Base-by-base conservation (phyloP, 148 eudicot genomes). In the Chenopodium album region DNA sequence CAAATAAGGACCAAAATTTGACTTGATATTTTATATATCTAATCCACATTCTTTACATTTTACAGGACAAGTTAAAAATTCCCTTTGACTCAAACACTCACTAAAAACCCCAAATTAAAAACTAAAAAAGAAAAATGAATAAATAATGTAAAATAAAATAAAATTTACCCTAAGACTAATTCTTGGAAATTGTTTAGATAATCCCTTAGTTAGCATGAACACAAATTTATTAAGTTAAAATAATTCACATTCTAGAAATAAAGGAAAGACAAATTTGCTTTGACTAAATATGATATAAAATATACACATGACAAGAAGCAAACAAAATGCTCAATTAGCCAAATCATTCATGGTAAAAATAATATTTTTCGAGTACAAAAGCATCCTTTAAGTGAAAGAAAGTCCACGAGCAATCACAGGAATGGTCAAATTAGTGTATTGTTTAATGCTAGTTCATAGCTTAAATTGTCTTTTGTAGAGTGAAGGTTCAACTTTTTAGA, bases 211-310 rank as follows among this genome's bases (percentile, higher is more conserved):
- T 79, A 68, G 34, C 16, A 69, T 20, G 75, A 52, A 11, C n/a
- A 70, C 2, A 70, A 54, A 32, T 50, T 50, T 52, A 29, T 70
- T 52, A 79, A 54, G 32, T 2, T 70, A 12, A 63, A 79, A 52
- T n/a, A 70, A 50, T 65, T 17, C 2, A 69, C 76, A 79, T 52
- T 79, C 67, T 69, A 70, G 67, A 69, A 70, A 14, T 10, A 34
- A 19, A 79, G n/a, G 75, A 70, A 79, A 54, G 75, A 69, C 75
- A 79, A 79, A 70, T 32, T 52, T 79, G 26, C 62, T 79, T 79
- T 79, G 81, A 79, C 75, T 54, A 52, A 12, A 48, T 67, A 26
- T 16, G 1, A 9, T 78, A 1, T 64, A 66, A 23, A n/a, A 73
- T 75, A 48, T 26, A 50, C 63, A 75, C 34, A 23, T 28, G 23